Evolutionary conservation across 805 yeast genomes (phyloP).

Genomic region (Candida maltosa): DNA sequence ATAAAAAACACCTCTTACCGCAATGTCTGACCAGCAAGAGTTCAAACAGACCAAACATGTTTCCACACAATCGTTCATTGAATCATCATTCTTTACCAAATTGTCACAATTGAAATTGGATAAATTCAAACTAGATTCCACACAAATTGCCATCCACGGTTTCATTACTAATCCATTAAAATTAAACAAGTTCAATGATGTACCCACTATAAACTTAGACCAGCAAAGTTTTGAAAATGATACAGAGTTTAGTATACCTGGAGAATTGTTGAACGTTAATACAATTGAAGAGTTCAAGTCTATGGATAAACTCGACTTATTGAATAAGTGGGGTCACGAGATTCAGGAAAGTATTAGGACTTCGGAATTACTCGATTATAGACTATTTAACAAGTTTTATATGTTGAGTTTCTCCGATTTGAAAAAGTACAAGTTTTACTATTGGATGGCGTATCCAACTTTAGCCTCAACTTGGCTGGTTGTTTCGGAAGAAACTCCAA

Average conservation of each 20-base stretch:
- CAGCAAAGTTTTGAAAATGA: conserved; percentile 24
- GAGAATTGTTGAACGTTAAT: conserved; percentile 57
- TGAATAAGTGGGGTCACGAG: conserved; percentile 39
- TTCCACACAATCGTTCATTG: conserved; percentile 70
- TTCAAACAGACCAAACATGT: conserved; percentile 14
- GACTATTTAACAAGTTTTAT: conserved; percentile 33
- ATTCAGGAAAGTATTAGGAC: conserved; percentile 22
- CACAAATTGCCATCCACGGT: conserved; percentile 44
- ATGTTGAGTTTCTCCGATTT: conserved; percentile 77
- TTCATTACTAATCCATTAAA: conserved; percentile 31
- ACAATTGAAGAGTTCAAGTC: conserved; percentile 82
- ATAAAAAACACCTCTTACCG: too few species aligned
- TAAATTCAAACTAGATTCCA: conserved; percentile 60
- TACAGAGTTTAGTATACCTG: too few species aligned
- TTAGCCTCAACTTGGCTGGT: conserved; percentile 51
- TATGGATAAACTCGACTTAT: conserved; percentile 57
- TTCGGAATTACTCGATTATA: conserved; percentile 23
- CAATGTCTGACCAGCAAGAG: too few species aligned
- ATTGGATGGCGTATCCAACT: conserved; percentile 86
- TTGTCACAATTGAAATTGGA: conserved; percentile 74
- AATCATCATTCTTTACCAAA: conserved; percentile 80
- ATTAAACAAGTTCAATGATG: conserved; percentile 32
- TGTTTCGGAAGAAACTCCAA: conserved; percentile 5
- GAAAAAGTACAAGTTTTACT: conserved; percentile 80
- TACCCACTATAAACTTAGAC: conserved; percentile 33